A percentile compares a stretch with the other conserved stretches of the same genome.
Evolutionary conservation across 106 monocot genomes (phyloP).

Genomic region (Dendrobium huoshanense): DNA sequence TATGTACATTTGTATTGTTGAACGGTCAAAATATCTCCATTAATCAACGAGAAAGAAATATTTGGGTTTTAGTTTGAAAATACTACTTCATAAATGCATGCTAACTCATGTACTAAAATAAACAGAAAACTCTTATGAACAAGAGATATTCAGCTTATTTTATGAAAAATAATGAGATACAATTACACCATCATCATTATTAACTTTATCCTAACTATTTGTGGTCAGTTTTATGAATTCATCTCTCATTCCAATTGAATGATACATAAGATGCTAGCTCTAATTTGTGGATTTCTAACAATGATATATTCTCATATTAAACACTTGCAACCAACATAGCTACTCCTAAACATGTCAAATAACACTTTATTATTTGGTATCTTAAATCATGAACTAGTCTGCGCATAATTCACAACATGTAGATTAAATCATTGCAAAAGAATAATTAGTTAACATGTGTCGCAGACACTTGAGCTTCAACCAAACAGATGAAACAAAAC

Average conservation of each 20-base stretch:
- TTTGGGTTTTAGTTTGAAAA: background rate
- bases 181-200: background rate
- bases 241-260: background rate
- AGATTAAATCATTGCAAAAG: too few species aligned
- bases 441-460: too few species aligned
- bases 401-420: too few species aligned
- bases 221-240: background rate
- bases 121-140: background rate
- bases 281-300: too few species aligned
- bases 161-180: background rate
- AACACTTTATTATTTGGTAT: too few species aligned
- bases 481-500: too few species aligned
- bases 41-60: background rate
- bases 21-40: background rate
- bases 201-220: background rate
- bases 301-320: too few species aligned
- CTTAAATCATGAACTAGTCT: too few species aligned
- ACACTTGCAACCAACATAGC: too few species aligned
- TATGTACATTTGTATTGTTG: background rate
- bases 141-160: background rate
- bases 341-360: too few species aligned
- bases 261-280: background rate
- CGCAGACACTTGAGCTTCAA: too few species aligned
- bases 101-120: background rate
- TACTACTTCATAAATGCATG: background rate